Base-by-base conservation (phyloP, 768 basidiomycete genomes). In the Mycena floridula region DNA sequence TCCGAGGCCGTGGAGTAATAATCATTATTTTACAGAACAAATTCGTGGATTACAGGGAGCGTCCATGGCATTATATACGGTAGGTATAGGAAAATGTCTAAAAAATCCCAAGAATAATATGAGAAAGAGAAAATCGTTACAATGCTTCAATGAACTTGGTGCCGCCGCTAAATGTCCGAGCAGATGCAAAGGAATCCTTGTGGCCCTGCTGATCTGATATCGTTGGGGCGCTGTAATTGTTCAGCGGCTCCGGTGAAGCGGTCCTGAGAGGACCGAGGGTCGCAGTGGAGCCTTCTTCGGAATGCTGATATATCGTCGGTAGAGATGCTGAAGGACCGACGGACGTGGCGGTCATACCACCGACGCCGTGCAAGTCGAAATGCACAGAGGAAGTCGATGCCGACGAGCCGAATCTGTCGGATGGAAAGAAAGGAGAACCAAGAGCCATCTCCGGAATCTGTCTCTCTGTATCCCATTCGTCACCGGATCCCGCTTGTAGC, bases 91-190 rank as follows among this genome's bases (percentile, higher is more conserved):
- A n/a, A n/a, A n/a, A n/a, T n/a, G n/a, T n/a, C n/a, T n/a, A n/a
- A n/a, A n/a, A n/a, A n/a, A n/a, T n/a, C n/a, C n/a, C n/a, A n/a
- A n/a, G 32, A 35, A 35, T 7, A 3, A 35, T 3, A 13, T n/a
- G n/a, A 35, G 32, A 18, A 7, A 18, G 9, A 9, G 9, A 9
- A 30, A 9, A 30, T 30, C 15, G 13, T 60, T 59, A 70, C 39
- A 71, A 42, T 23, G 50, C 61, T 51, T 76, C 75, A 22, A 76
- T 57, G 46, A 77, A 77, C 55, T 70, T 77, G 15, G 72, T 69
- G 12, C 74, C 75, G n/a, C 65, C 64, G 42, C 54, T 53, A 25
- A 72, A 66, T 9, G 72, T 69, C 51, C 61, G 64, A 50, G 65
- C 50, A 37, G 47, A 49, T 49, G 40, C 57, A 24, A 49, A 35